phyloP scores from a whole-genome alignment of 345 rosid genomes.

The Anacardium occidentale region DNA sequence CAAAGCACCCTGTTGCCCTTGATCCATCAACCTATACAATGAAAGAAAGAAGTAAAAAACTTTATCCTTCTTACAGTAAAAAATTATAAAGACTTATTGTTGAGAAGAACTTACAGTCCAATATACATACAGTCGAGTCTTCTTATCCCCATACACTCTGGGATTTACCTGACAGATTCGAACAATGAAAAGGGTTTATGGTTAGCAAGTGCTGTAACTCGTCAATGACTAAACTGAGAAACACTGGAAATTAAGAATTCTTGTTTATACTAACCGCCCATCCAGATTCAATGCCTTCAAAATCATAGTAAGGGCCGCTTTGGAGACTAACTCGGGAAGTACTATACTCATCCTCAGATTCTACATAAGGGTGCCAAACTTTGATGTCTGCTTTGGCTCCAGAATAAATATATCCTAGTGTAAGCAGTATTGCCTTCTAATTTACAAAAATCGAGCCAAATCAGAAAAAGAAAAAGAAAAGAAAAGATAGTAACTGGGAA shows the following conservation, averaged over 20 bases:
- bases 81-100: neutral
- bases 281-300: conserved; percentile 50
- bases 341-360: conserved; percentile 47
- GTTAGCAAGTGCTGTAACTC: neutral
- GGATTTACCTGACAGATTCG: conserved; percentile 50
- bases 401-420: conserved; percentile 41
- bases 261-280: conserved; percentile 44
- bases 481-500: too few species aligned
- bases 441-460: neutral
- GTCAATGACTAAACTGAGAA: neutral
- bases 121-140: conserved; percentile 48
- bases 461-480: neutral
- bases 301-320: conserved; percentile 41
- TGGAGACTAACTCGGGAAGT: conserved; percentile 41
- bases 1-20: conserved; percentile 56
- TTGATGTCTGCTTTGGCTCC: conserved; percentile 55
- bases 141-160: conserved; percentile 44
- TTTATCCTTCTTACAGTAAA: neutral
- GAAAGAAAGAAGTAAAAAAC: neutral
- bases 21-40: conserved; percentile 41
- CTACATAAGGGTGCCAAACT: conserved; percentile 53
- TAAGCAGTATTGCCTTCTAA: conserved; percentile 46
- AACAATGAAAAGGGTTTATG: neutral
- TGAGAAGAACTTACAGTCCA: conserved; percentile 47
- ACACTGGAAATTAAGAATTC: neutral